A percentile compares a stretch with the other conserved stretches of the same genome.
Conservation (phyloP, 1,284 basidiomycete genomes). For the Melampsora occidentalis region DNA sequence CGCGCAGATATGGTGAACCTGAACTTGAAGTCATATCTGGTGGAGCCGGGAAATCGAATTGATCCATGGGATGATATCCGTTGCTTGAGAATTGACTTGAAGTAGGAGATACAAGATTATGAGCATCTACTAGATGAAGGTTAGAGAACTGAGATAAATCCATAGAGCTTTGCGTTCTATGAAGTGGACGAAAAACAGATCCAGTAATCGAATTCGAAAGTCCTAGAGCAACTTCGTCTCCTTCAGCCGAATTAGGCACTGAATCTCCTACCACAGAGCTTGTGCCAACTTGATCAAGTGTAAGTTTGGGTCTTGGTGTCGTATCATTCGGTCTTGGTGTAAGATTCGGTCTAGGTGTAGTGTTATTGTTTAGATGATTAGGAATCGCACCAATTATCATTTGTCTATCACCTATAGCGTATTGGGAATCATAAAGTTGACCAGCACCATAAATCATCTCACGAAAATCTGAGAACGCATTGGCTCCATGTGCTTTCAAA, state of each 20-base stretch:
- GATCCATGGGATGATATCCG: constrained; percentile 10
- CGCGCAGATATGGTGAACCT: neutral
- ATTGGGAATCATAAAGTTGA: neutral
- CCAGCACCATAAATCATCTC: constrained; percentile 12
- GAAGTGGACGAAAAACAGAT: constrained; percentile 17
- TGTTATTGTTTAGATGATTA: constrained; percentile 22
- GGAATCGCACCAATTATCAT: constrained; percentile 16
- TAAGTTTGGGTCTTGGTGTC: constrained; percentile 29
- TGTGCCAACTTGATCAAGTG: neutral
- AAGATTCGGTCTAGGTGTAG: constrained; percentile 26
- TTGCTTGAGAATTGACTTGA: neutral
- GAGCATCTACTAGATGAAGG: constrained; percentile 18
- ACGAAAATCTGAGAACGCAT: constrained; percentile 34
- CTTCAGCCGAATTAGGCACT: neutral
- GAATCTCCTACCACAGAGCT: neutral
- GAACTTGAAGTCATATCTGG: constrained; percentile 4
- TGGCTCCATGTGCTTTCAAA: constrained; percentile 36
- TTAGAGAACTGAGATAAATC: constrained; percentile 42
- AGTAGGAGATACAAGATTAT: neutral
- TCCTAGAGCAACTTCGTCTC: neutral
- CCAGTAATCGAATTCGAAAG: neutral
- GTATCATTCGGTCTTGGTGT: constrained; percentile 42
- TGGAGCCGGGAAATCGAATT: constrained; percentile 14
- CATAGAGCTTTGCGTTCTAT: constrained; percentile 42
- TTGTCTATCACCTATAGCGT: neutral